Percentiles rank a stretch among this genome's conserved stretches.
phyloP scores from a whole-genome alignment of 2,329 filamentous ascomycete genomes.

The Lasiodiplodia theobromae region DNA sequence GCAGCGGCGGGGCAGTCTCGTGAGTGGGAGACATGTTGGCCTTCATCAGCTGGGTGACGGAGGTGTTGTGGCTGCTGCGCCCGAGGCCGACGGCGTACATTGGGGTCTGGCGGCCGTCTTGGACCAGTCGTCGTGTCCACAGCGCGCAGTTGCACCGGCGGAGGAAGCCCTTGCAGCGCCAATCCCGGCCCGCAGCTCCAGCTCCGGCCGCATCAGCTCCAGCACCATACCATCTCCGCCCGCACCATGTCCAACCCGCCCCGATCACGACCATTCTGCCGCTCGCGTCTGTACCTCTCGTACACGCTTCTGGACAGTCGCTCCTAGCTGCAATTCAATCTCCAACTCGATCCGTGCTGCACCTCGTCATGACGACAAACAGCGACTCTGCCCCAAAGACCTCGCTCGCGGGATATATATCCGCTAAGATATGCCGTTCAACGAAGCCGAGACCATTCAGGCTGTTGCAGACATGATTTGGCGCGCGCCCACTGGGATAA shows the following conservation, averaged over 20 bases:
- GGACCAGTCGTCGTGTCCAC: conserved; percentile 27
- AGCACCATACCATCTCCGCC: not conserved
- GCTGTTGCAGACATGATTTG: conserved; percentile 56
- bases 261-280: not conserved
- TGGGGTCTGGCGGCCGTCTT: not conserved
- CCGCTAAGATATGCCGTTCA: conserved; percentile 50
- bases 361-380: not conserved
- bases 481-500: conserved; percentile 53
- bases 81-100: conserved; percentile 29
- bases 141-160: conserved; percentile 5
- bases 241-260: not conserved
- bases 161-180: conserved; percentile 26
- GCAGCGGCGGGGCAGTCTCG: conserved; percentile 26
- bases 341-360: not conserved
- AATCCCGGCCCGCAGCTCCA: conserved; percentile 8
- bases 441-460: conserved; percentile 54
- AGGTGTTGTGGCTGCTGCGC: conserved; percentile 26
- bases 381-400: not conserved
- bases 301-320: not conserved
- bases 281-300: conserved; percentile 5
- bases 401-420: conserved; percentile 44
- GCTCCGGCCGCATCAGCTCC: not conserved
- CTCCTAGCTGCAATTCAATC: not conserved
- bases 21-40: conserved; percentile 29
- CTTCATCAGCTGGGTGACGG: conserved; percentile 29